phyloP scores from a whole-genome alignment of 2,329 filamentous ascomycete genomes.

The Venturia effusa region DNA sequence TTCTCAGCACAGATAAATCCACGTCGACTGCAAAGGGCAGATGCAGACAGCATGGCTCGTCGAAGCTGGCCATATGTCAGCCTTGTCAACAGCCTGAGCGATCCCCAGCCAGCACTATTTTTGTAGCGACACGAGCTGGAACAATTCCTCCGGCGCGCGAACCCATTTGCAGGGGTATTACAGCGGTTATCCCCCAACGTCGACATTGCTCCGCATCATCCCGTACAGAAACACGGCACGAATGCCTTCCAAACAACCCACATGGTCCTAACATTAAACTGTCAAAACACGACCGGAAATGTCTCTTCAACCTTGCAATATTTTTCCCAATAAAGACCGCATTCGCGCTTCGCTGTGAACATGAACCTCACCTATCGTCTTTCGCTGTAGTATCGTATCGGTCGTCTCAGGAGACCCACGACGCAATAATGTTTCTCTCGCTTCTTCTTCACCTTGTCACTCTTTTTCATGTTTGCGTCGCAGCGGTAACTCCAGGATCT shows the following conservation, averaged over 20 bases:
- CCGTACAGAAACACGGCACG: background rate
- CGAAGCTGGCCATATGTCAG: background rate
- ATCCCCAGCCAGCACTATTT: background rate
- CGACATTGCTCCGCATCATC: background rate
- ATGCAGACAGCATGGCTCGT: too few species aligned
- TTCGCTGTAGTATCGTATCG: background rate
- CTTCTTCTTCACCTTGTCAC: background rate
- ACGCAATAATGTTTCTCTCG: background rate
- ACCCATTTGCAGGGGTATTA: background rate
- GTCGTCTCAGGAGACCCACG: background rate
- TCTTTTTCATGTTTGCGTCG: background rate
- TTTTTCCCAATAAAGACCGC: background rate
- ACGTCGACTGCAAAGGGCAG: too few species aligned
- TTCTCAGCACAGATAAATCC: too few species aligned
- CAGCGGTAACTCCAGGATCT: background rate
- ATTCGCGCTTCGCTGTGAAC: background rate
- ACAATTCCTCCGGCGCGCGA: background rate
- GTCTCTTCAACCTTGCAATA: background rate
- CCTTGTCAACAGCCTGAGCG: background rate
- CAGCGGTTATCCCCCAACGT: background rate
- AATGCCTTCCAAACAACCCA: background rate
- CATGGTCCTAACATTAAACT: background rate
- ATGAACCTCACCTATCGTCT: background rate
- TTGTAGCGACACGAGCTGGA: background rate
- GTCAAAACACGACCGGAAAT: background rate